Evolutionary conservation across 169 alveolate genomes (phyloP).

Genomic region (Plasmodium gonderi): DNA sequence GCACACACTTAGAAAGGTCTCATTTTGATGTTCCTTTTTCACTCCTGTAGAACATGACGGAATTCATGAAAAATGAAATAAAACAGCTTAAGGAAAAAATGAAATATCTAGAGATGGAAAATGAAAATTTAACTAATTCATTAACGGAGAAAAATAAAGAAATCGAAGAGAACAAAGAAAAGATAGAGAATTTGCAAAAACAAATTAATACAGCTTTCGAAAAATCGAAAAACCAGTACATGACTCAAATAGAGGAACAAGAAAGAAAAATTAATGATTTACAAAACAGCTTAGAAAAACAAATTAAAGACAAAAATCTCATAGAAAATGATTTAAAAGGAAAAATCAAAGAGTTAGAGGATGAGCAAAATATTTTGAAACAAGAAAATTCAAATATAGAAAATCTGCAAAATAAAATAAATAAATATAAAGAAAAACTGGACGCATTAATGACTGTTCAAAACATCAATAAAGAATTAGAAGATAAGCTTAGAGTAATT

Average conservation of each 20-base stretch:
- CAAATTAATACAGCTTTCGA: conserved; percentile 53
- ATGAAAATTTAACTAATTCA: conserved; percentile 52
- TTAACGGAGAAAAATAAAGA: conserved; percentile 43
- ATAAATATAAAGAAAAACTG: conserved; percentile 62
- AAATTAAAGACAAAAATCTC: conserved; percentile 21
- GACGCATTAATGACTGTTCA: conserved; percentile 60
- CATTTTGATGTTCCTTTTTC: background rate
- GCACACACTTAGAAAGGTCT: background rate
- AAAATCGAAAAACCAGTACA: conserved; percentile 51
- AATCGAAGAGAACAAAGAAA: conserved; percentile 35
- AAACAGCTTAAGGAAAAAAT: conserved; percentile 65
- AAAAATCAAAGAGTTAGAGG: conserved; percentile 70
- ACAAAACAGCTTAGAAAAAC: conserved; percentile 64
- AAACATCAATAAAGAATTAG: conserved; percentile 68
- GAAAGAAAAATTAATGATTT: conserved; percentile 62
- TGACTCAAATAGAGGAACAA: conserved; percentile 70
- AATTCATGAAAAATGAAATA: conserved; percentile 50
- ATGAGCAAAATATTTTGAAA: conserved; percentile 63
- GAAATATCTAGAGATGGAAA: conserved; percentile 63
- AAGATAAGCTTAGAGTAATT: conserved; percentile 69
- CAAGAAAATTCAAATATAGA: conserved; percentile 71
- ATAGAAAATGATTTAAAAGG: conserved; percentile 61
- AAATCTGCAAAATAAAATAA: conserved; percentile 62
- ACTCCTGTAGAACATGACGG: conserved; percentile 8
- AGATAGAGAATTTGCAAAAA: conserved; percentile 41